phyloP scores from a whole-genome alignment of 1,284 basidiomycete genomes.

The Takashimella koratensis region DNA sequence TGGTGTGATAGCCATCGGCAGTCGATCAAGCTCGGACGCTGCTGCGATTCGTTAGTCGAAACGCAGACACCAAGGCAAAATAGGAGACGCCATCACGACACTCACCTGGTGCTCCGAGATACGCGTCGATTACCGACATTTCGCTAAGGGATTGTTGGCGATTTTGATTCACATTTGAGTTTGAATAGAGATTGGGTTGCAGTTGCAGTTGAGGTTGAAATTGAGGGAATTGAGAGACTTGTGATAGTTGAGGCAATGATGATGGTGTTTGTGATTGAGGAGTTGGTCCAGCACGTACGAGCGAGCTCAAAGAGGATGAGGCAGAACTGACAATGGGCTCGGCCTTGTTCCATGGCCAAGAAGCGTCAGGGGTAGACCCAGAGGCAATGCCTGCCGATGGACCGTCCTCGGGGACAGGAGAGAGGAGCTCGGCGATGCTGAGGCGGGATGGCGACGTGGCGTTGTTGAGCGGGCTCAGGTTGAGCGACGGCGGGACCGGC shows the following conservation, averaged over 20 bases:
- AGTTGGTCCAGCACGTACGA: conserved; percentile 5
- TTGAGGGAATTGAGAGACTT: background rate
- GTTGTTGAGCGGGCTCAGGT: background rate
- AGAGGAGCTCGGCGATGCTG: conserved; percentile 14
- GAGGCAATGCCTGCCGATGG: background rate
- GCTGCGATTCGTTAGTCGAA: background rate
- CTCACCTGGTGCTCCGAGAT: background rate
- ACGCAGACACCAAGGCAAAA: too few relatives aligned
- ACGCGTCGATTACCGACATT: background rate
- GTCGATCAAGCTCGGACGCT: background rate
- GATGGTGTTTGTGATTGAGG: background rate
- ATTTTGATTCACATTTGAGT: background rate
- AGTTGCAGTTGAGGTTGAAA: background rate
- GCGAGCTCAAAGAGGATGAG: background rate
- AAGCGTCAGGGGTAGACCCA: background rate
- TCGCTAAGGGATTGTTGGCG: background rate
- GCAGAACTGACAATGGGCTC: background rate
- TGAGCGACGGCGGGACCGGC: background rate
- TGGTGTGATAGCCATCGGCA: conserved; percentile 10
- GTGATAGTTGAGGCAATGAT: background rate
- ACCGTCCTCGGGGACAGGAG: conserved; percentile 4
- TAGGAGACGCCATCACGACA: too few relatives aligned
- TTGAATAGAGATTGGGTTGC: background rate
- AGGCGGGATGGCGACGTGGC: background rate
- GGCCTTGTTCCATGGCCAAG: background rate